These are phyloP conservation scores for Sporothrix variecibatus DNA, from an alignment of 2,329 filamentous ascomycete species.

Conservation along the genomic window DNA sequence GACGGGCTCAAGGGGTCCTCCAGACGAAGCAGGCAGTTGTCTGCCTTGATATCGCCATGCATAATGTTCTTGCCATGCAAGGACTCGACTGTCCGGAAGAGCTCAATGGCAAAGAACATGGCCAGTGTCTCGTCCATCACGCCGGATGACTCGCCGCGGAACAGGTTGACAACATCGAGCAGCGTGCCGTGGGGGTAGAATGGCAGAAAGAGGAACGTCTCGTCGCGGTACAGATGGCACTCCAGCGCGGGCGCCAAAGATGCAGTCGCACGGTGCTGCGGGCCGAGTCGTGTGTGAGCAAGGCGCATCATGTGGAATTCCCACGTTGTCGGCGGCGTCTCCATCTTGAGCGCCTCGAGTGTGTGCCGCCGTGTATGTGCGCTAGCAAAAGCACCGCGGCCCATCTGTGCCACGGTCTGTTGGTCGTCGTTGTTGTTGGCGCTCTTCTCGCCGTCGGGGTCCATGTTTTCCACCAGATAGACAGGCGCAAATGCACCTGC, in stretches of 20 bases:
- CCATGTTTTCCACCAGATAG: slow-evolving; percentile 81
- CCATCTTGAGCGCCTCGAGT: slow-evolving; percentile 92
- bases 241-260: slow-evolving; percentile 84
- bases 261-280: slow-evolving; percentile 68
- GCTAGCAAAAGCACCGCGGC: slow-evolving; percentile 61
- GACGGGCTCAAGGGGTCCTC: slow-evolving; percentile 56
- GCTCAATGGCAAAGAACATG: slow-evolving; percentile 94
- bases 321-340: slow-evolving; percentile 85
- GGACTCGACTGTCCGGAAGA: slow-evolving; percentile 85
- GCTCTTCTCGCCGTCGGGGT: slow-evolving; percentile 47
- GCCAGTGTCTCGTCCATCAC: slow-evolving; percentile 87
- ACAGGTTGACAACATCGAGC: slow-evolving; percentile 89
- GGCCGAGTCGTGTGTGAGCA: slow-evolving; percentile 73
- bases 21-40: slow-evolving; percentile 90
- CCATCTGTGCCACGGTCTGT: slow-evolving; percentile 49
- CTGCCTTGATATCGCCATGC: slow-evolving; percentile 92
- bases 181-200: slow-evolving; percentile 88
- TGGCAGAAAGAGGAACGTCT: slow-evolving; percentile 85
- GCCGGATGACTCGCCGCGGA: slow-evolving; percentile 68
- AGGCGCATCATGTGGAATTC: slow-evolving; percentile 95
- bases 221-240: slow-evolving; percentile 87
- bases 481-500: slow-evolving; percentile 94
- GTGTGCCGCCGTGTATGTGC: slow-evolving; percentile 53
- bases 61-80: slow-evolving; percentile 78
- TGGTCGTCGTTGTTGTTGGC: slow-evolving; percentile 48